These are phyloP conservation scores for Fusarium sp. DNA, from an alignment of 2,329 filamentous ascomycete genomes.

Conservation along the genomic window DNA sequence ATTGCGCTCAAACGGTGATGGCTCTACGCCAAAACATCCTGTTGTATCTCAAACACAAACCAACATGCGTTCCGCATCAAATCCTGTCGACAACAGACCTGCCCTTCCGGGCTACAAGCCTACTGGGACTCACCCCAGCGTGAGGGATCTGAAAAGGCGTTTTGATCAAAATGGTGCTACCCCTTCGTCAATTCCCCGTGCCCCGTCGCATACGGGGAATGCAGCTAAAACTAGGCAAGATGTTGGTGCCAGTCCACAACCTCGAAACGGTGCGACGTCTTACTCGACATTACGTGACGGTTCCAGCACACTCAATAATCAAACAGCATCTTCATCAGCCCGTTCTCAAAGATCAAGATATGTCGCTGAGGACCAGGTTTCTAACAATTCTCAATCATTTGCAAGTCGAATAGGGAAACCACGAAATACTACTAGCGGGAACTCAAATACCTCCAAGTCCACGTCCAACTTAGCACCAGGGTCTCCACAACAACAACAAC, in stretches of 20 bases:
- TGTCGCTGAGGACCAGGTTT: conserved; percentile 64
- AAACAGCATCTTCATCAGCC: conserved; percentile 45
- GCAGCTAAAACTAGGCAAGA: conserved; percentile 52
- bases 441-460: conserved; percentile 54
- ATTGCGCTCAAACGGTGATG: conserved; percentile 65
- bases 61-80: conserved; percentile 67
- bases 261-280: conserved; percentile 55
- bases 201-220: conserved; percentile 54
- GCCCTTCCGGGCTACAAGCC: conserved; percentile 50
- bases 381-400: conserved; percentile 70
- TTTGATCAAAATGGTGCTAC: conserved; percentile 74
- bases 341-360: conserved; percentile 62
- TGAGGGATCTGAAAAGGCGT: conserved; percentile 83
- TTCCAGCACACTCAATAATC: conserved; percentile 40
- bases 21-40: conserved; percentile 63
- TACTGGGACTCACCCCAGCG: conserved; percentile 70
- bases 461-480: conserved; percentile 53
- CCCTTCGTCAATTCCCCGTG: conserved; percentile 53
- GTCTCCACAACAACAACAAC: conserved; percentile 53
- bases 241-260: conserved; percentile 52
- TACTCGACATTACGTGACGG: conserved; percentile 59
- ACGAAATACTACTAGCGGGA: conserved; percentile 53
- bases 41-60: conserved; percentile 57
- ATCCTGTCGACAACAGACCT: conserved; percentile 64
- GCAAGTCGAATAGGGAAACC: conserved; percentile 71